A percentile compares a stretch with the other conserved stretches of the same genome.
Evolutionary conservation across 1,284 basidiomycete species (phyloP).

Genomic region (Bondarzewia mesenterica): DNA sequence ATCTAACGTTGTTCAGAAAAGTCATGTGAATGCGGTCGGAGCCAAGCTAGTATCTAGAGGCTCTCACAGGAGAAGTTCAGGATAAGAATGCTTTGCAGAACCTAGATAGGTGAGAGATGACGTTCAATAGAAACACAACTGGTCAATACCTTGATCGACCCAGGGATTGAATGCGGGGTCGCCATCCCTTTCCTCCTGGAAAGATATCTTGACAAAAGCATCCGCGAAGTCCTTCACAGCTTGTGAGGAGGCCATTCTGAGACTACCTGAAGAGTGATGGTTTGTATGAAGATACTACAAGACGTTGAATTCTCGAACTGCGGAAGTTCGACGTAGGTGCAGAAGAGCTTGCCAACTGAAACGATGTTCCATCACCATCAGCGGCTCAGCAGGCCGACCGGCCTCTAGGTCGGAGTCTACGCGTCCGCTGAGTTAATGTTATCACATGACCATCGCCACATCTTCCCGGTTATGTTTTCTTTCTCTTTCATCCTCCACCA

Average conservation of each 20-base stretch:
- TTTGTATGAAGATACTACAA: not conserved
- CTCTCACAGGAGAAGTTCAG: constrained; percentile 5
- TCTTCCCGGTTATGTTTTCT: not conserved
- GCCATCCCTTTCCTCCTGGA: constrained; percentile 25
- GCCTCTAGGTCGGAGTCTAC: no score
- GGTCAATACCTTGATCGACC: constrained; percentile 40
- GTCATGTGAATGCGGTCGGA: no score
- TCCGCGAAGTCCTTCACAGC: constrained; percentile 34
- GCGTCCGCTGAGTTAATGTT: no score
- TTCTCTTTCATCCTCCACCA: constrained; percentile 20
- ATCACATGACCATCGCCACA: not conserved
- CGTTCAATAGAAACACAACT: not conserved
- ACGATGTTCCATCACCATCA: no score
- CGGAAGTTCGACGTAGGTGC: no score
- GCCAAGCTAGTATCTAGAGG: no score
- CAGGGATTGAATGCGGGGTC: constrained; percentile 38
- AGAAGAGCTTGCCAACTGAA: no score
- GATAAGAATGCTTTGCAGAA: constrained; percentile 7
- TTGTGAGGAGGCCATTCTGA: no score
- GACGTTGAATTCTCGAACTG: no score
- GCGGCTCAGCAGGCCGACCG: no score
- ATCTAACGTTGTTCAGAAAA: no score
- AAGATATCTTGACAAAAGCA: constrained; percentile 42
- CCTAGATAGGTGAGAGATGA: not conserved
- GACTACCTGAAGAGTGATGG: no score